These are phyloP conservation scores for Phytophthora sansomeana DNA, from an alignment of 352 stramenopile species.

Conservation along the genomic window DNA sequence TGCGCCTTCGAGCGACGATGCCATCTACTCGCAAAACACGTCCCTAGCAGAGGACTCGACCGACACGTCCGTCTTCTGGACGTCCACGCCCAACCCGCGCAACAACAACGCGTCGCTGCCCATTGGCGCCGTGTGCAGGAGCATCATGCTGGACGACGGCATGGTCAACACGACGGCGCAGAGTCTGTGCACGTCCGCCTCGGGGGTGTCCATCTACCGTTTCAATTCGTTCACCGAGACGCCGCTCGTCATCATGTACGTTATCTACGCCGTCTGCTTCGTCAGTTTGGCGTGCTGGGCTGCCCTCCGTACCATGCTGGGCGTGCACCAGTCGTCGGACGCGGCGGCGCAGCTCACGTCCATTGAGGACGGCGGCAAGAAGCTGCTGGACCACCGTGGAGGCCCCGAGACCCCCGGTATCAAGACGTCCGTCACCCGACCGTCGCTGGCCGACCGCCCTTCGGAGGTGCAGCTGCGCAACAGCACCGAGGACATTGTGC, in stretches of 20 bases:
- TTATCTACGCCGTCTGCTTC: slow-evolving; percentile 55
- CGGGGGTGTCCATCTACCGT: slow-evolving; percentile 35
- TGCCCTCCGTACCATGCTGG: slow-evolving; percentile 20
- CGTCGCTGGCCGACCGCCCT: slow-evolving; percentile 51
- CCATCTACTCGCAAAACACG: slow-evolving; percentile 60
- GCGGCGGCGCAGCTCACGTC: slow-evolving; percentile 19
- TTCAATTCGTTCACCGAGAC: slow-evolving; percentile 68
- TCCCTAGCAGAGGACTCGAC: slow-evolving; percentile 59
- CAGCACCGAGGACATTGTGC: slow-evolving; percentile 57
- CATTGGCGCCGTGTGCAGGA: slow-evolving; percentile 56
- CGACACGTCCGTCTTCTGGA: slow-evolving; percentile 61
- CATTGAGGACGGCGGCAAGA: slow-evolving; percentile 53
- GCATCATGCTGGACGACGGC: slow-evolving; percentile 56
- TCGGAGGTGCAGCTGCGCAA: slow-evolving; percentile 56
- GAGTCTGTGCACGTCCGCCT: slow-evolving; percentile 38
- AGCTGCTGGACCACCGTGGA: slow-evolving; percentile 63
- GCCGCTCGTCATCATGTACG: slow-evolving; percentile 60
- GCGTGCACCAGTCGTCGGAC: slow-evolving; percentile 27
- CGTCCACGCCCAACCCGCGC: slow-evolving; percentile 54
- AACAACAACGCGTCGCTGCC: slow-evolving; percentile 83
- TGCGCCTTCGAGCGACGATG: slow-evolving; percentile 31
- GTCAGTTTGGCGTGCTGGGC: slow-evolving; percentile 43
- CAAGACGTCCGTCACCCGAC: slow-evolving; percentile 37
- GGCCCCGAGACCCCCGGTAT: slow-evolving; percentile 54
- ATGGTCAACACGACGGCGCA: slow-evolving; percentile 33